Evolutionary conservation across 2,329 filamentous ascomycete genomes (phyloP).

Genomic region (Allantophomopsis cytisporea): DNA sequence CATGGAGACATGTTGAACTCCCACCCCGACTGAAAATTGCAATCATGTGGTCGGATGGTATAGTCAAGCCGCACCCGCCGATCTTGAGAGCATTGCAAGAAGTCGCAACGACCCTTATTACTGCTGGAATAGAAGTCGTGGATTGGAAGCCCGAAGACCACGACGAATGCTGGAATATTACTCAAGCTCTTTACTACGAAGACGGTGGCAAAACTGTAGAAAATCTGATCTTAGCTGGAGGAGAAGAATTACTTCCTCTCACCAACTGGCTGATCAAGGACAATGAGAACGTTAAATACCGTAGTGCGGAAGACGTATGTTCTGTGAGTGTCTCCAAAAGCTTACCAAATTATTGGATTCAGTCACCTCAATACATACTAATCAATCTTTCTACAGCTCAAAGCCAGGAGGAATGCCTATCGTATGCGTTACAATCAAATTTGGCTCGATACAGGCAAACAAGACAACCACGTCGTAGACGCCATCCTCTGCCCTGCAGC

Average conservation of each 20-base stretch:
- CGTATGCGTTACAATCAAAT: constrained; percentile 7
- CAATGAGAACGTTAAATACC: background rate
- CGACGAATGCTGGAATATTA: constrained; percentile 26
- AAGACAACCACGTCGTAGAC: constrained; percentile 4
- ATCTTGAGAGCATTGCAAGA: constrained; percentile 16
- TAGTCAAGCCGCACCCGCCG: constrained; percentile 19
- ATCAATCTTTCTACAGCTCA: background rate
- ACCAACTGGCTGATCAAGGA: constrained; percentile 2
- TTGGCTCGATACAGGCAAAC: constrained; percentile 5
- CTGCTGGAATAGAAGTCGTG: constrained; percentile 22
- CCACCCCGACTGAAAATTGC: constrained; percentile 18
- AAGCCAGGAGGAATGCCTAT: constrained; percentile 2
- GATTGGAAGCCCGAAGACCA: constrained; percentile 38
- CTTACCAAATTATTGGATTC: no score
- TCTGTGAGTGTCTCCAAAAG: background rate
- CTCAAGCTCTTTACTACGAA: constrained; percentile 3
- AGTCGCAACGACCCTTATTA: constrained; percentile 13
- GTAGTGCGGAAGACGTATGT: background rate
- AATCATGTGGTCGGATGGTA: constrained; percentile 18
- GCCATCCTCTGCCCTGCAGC: constrained; percentile 40
- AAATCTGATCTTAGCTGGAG: constrained; percentile 3
- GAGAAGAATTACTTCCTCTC: constrained; percentile 7
- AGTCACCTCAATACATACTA: no score
- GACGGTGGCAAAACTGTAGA: constrained; percentile 3
- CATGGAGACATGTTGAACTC: constrained; percentile 15